Base-by-base conservation (phyloP, 1,284 basidiomycete genomes). In the Apiotrichum gracile region DNA sequence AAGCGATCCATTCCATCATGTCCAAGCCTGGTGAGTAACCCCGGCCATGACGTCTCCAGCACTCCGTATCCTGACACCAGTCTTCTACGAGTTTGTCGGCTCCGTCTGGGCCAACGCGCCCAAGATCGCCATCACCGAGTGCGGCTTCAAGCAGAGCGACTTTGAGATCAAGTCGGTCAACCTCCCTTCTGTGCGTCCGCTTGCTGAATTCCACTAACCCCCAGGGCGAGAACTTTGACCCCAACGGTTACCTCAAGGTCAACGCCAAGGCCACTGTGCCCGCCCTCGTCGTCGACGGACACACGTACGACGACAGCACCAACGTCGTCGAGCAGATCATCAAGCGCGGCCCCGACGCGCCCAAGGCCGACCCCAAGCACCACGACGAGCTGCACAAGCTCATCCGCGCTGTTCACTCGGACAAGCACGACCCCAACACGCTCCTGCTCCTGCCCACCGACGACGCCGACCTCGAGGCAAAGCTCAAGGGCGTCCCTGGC, bases 151-250 rank as follows among this genome's bases (percentile, higher is more conserved):
- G 35, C 54, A 49, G 22, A 61, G 60, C 38, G 66, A 65, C 44
- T 51, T 71, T 43, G 62, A 69, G 55, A 60, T 55, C 51, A 56
- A 62, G 29, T 38, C 43, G 9, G 61, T 70, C 61, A 62, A 65
- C 60, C 67, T 71, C 29, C 61, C 62, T 41, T 63, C 69, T 57
- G 69, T 70, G 42, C 45, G 65, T 60, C 13, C 25, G 22, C 5
- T 3, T 14, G 4, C 31, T 13, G 17, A 4, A 13, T 17, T 16
- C 4, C n/a, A 37, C 19, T 13, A 6, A 54, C 29, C 1, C 10
- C 16, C 72, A 82, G 54, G 83, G 83, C 34, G 80, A 79, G 58
- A 86, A 86, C 73, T 85, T 86, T 61, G 72, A 75, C 34, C 83
- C 84, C 12, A 72, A 77, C 9, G 46, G 46, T 10, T 84, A 81